These are phyloP conservation scores for Phellopilus nigrolimitatus DNA, from an alignment of 1,284 basidiomycete species.

Conservation along the genomic window DNA sequence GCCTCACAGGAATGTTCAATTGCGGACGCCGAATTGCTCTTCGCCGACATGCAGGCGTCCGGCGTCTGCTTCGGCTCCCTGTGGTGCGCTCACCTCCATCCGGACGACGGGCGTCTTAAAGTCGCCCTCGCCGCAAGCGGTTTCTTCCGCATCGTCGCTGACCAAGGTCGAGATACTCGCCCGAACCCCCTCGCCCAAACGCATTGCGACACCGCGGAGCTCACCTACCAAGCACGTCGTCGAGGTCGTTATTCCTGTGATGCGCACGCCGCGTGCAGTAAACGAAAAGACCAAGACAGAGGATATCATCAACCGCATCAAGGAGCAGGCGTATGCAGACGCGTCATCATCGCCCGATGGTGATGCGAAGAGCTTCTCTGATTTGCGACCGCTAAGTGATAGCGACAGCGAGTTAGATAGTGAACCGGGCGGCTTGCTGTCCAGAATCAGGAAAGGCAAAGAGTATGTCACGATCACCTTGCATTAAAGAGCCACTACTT, in stretches of 20 bases:
- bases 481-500: neutral
- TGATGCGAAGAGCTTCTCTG: constrained; percentile 24
- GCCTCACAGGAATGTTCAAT: neutral
- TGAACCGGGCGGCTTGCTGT: constrained; percentile 22
- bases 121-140: neutral
- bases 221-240: neutral
- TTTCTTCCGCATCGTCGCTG: constrained; percentile 12
- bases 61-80: neutral
- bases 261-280: constrained; percentile 39
- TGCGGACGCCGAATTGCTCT: neutral
- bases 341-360: constrained; percentile 40
- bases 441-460: constrained; percentile 21
- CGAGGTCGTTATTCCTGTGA: constrained; percentile 12
- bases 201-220: neutral
- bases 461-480: constrained; percentile 20
- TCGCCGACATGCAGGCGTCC: neutral
- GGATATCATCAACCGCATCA: constrained; percentile 57
- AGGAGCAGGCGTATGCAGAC: constrained; percentile 46
- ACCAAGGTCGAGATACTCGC: constrained; percentile 11
- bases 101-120: neutral
- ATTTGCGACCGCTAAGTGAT: constrained; percentile 43
- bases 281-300: constrained; percentile 47
- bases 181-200: neutral
- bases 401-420: constrained; percentile 45
- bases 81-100: neutral